Evolutionary conservation across 768 basidiomycete genomes (phyloP), one percentile per base, ranked within the genome.

Genomic region (Pulveroboletus ravenelii): DNA sequence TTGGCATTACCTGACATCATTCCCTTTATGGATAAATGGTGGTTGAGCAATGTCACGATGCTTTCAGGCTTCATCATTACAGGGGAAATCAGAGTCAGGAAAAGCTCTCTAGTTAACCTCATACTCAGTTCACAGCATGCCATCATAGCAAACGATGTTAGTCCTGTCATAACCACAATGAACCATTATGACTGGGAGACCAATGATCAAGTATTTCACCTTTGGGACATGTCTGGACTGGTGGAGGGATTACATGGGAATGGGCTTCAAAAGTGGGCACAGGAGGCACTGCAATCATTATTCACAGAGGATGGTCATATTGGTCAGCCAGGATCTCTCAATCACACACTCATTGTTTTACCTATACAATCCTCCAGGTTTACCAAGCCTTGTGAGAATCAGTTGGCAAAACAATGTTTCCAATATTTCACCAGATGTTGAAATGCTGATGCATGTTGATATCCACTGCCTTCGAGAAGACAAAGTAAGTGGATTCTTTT

Each of bases 21-120:
- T 6, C 29, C 49, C 2, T 65, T 65, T 18, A 71, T 71, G 63
- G 66, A 68, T 0, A 56, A 62, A 27, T 76, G 75, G 75, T 75
- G 73, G 74, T 47, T 43, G 25, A 50, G 51, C 50, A 75, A 75
- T 39, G 40, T 60, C 23, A 10, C 25, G 8, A 17, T 29, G 0
- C 71, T 75, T 47, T 48, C 45, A 23, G 40, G 51, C 5, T 57
- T 62, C 15, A 27, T 66, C 2, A 46, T 66, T n/a, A 44, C 48
- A 25, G 64, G 64, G 3, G 63, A 67, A 47, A 52, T 56, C 10
- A 65, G 64, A 3, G 64, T 62, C 20, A 65, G 64, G 17, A 66
- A 66, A 34, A 66, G 65, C 10, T 67, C 64, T 3, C 35, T 67
- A 10, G 31, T 67, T 36, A 66, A 66, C 10, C 59, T 66, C 14